Conservation (phyloP, 805 yeast genomes). For the Saccharomycopsis synnaedendra region DNA sequence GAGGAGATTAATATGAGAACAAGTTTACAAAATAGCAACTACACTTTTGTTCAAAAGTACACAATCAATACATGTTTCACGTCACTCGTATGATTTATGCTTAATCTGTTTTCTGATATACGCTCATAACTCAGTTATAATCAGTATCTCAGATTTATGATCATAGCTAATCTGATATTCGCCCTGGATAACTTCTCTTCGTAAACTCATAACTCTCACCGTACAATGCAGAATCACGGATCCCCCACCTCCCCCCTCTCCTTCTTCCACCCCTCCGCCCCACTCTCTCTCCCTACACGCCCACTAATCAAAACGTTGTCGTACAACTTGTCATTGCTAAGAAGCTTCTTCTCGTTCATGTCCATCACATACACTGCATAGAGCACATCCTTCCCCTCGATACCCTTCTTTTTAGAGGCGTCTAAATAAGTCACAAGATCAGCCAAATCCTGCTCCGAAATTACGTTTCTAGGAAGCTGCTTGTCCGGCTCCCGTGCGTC, state of each 20-base stretch:
- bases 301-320: background rate
- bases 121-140: no score
- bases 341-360: constrained; percentile 25
- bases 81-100: no score
- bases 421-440: constrained; percentile 26
- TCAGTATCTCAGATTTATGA: no score
- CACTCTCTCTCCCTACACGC: constrained; percentile 51
- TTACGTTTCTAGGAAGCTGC: constrained; percentile 34
- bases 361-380: constrained; percentile 28
- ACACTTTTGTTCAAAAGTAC: no score
- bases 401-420: constrained; percentile 23
- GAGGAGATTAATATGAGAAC: no score
- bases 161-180: no score
- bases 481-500: constrained; percentile 22
- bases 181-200: no score
- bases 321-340: constrained; percentile 9
- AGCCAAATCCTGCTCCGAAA: constrained; percentile 29
- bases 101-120: no score
- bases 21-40: no score
- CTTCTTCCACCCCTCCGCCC: constrained; percentile 65
- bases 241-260: constrained; percentile 68
- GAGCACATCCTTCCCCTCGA: constrained; percentile 24
- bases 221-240: no score
- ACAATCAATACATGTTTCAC: no score
- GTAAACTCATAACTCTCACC: no score